Percentiles rank a stretch among this genome's conserved stretches.
Conservation (phyloP, 108 stramenopile genomes). For the Stephanodiscus triporus region DNA sequence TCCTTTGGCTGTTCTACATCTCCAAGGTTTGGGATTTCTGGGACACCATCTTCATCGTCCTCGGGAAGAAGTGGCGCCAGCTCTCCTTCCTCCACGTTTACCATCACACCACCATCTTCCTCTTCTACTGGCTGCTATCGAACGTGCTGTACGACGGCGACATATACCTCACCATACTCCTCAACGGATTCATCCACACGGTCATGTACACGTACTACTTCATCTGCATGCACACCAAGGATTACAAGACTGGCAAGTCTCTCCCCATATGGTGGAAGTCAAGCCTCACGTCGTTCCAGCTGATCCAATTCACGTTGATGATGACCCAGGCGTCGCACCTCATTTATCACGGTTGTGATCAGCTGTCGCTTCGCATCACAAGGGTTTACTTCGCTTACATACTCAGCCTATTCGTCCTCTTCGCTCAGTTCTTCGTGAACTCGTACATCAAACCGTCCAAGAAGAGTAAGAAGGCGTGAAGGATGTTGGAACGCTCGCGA, state of each 20-base stretch:
- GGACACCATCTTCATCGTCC: conserved; percentile 99
- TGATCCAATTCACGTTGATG: conserved; percentile 98
- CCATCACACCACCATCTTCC: conserved; percentile 98
- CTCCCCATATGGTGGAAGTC: conserved; percentile 99
- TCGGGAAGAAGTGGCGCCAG: conserved; percentile 98
- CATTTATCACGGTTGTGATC: conserved; percentile 66
- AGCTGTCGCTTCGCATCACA: conserved; percentile 69
- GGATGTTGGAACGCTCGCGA: neutral
- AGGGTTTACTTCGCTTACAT: conserved; percentile 93
- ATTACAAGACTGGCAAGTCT: conserved; percentile 81
- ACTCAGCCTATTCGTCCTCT: conserved; percentile 92
- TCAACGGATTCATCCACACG: conserved; percentile 99
- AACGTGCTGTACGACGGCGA: conserved; percentile 95
- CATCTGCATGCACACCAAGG: conserved; percentile 98
- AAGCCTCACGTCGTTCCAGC: conserved; percentile 91
- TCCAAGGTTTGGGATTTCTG: conserved; percentile 99
- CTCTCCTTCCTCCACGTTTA: conserved; percentile 99
- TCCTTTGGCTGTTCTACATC: conserved; percentile 98
- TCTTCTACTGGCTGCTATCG: conserved; percentile 97
- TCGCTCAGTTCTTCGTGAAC: conserved; percentile 95
- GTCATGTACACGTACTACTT: conserved; percentile 99
- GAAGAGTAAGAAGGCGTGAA: conserved; percentile 41
- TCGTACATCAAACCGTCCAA: conserved; percentile 93
- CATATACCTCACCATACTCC: conserved; percentile 93
- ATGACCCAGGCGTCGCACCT: conserved; percentile 94